These are phyloP conservation scores for Cardamine chenopodiifolia DNA, from an alignment of 345 rosid genomes.

Conservation along the genomic window DNA sequence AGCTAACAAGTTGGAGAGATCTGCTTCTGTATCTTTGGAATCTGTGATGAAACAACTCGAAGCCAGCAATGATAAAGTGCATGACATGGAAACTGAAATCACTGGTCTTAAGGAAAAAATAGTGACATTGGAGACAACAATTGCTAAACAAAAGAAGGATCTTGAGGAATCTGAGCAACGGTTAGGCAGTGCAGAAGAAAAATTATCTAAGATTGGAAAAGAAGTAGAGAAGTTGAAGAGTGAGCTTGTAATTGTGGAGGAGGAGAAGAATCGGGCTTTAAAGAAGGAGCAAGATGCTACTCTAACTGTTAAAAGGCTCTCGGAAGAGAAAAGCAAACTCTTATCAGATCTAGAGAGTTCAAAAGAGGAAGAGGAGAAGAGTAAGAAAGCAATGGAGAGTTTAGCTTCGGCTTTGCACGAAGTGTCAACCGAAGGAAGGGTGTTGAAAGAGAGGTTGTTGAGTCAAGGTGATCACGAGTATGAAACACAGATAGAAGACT, in stretches of 20 bases:
- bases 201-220: constrained; percentile 52
- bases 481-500: constrained; percentile 74
- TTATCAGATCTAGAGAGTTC: constrained; percentile 69
- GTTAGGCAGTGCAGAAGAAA: constrained; percentile 50
- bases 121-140: constrained; percentile 70
- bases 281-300: constrained; percentile 78
- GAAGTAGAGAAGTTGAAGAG: constrained; percentile 57
- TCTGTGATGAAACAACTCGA: constrained; percentile 85
- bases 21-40: constrained; percentile 79
- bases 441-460: constrained; percentile 77
- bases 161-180: constrained; percentile 63
- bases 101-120: constrained; percentile 69
- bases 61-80: constrained; percentile 70
- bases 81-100: constrained; percentile 66
- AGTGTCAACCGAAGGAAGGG: constrained; percentile 90
- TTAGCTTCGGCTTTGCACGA: constrained; percentile 95
- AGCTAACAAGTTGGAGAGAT: constrained; percentile 77
- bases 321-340: constrained; percentile 77
- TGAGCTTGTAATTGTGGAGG: constrained; percentile 60
- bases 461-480: constrained; percentile 75
- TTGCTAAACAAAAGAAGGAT: constrained; percentile 65
- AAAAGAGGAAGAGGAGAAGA: constrained; percentile 87
- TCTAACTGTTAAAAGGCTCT: constrained; percentile 62
- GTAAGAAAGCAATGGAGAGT: constrained; percentile 97
- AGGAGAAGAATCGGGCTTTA: constrained; percentile 76